Base-by-base conservation (phyloP, 1,139 yeast species). In the Blastobotrys niveus region DNA sequence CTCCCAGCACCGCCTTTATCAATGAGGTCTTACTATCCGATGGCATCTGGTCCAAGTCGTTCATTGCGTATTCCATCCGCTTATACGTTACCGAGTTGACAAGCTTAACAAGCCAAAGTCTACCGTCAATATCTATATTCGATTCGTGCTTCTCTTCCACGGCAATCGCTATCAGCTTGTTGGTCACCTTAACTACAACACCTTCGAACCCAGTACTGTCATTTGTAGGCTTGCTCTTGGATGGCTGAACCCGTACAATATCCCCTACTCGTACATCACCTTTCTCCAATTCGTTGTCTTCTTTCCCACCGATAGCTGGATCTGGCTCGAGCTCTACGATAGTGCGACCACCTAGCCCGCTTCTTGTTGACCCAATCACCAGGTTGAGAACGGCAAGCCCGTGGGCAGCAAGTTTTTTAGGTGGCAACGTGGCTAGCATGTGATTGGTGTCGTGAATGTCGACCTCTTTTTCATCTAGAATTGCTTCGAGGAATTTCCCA, bases 281-380 rank as follows among this genome's bases (percentile, higher is more conserved):
- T 3, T 70, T 57, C 12, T 72, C 72, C 3, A 82, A 64, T 3
- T 36, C 32, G n/a, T 67, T 73, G 1, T 63, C 63, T 1, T 57
- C 61, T 3, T 57, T 65, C 2, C 54, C 59, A 6, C 65, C 56
- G 40, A 72, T 64, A 0, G 85, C 81, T 2, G 78, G 65, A 57
- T 86, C 94, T 5, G 77, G 68, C 12, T 66, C 74, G 38, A 89
- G 63, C 49, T 87, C 95, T 8, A 86, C 57, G 34, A 85, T 65
- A 12, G 79, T 70, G 56, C 84, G 78, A 3, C 96, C 96, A 4
- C 89, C 95, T 18, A 86, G 66, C 0, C 96, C 95, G 0, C 91
- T 82, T 44, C 82, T 69, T 3, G 84, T 64, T 46, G 79, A 78
- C 14, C 74, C 73, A 14, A 83, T 67, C 1, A 68, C 62, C 43